Base-by-base conservation (phyloP, 108 stramenopile genomes). In the Epithemia pelagica region DNA sequence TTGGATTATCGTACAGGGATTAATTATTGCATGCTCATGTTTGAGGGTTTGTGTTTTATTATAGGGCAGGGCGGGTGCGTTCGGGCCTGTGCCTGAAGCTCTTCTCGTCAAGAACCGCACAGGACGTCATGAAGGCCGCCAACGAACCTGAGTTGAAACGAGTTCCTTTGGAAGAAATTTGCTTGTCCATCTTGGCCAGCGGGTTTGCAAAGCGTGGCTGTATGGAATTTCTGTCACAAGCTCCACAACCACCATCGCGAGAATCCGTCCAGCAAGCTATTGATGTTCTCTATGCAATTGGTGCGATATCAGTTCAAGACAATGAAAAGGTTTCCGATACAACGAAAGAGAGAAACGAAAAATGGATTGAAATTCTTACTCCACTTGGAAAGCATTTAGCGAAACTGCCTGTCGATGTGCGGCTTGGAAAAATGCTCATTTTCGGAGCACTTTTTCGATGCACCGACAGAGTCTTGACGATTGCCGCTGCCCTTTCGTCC, bases 181-280 rank as follows among this genome's bases (percentile, higher is more conserved):
- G 86, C 65, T 74, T 90, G 21, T 75, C 77, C 29, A 89, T 95
- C 58, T 66, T 90, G 59, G 85, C 88, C 0, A 66, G 77, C 33
- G 78, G 80, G 18, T 56, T 78, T 22, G 59, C 68, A 21, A 32
- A 21, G 21, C 15, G n/a, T 21, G 57, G 57, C 7, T 83, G 90
- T 58, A 67, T 67, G 55, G 80, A 90, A 1, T 97, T 97, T 69
- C 69, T 98, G n/a, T 66, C 58, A 18, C 77, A 84, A 52, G 94
- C 97, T 0, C 91, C 94, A n/a, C 92, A 99, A 64, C 94, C 98
- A n/a, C 96, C 97, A 28, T 70, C 77, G 0, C 62, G 68, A 21
- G 80, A 85, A 32, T 72, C 86, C 18, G 81, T 97, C 21, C 8
- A 72, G 19, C 46, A 74, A n/a, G 94, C 95, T 10, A 27, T 97